Base-by-base conservation (phyloP, 1,284 basidiomycete genomes). In the Phlebopus sp. region DNA sequence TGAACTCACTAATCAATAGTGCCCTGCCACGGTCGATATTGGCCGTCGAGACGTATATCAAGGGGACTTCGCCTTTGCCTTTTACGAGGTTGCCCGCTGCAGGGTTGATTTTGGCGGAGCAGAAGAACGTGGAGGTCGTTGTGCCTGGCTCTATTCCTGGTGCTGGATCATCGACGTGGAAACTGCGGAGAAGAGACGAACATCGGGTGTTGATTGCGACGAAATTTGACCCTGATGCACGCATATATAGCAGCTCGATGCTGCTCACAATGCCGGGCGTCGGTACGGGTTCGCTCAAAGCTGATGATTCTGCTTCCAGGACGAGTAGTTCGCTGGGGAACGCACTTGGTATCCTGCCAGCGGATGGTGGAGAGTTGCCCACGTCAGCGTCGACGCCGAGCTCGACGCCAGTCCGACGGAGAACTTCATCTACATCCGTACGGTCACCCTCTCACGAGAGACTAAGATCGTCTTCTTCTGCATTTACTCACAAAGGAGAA, bases 1-100 rank as follows among this genome's bases (percentile, higher is more conserved):
- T 96, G 51, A 97, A 97, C 66, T 83, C 90, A 27, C 83, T 90
- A 70, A 86, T 94, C 66, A 97, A 97, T 61, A 78, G 86, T 2
- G 74, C 82, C 18, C 68, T 92, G 13, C 82, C 89, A 3, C 76
- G 81, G 47, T 74, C 82, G 1, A 81, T 94, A 17, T 67, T 90
- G 4, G 76, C 81, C 0, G 70, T 94, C 32, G 91, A 94, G 59
- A 65, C 76, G 18, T 84, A 80, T 54, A 73, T 92, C 58, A 89
- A 85, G 66, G 71, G 70, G 54, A 72, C 73, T 30, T 72, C 78
- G 4, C 78, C 85, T 1, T 69, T 83, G 36, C 88, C 89, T 13
- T 71, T 83, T 37, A 80, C 81, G 35, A 75, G 88, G 37, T 66
- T 86, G 19, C 91, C 91, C 6, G 68, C 82, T 6, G 68, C 78